These are phyloP conservation scores for Crithidia expoeki DNA, from an alignment of 208 protist species.

Conservation along the genomic window DNA sequence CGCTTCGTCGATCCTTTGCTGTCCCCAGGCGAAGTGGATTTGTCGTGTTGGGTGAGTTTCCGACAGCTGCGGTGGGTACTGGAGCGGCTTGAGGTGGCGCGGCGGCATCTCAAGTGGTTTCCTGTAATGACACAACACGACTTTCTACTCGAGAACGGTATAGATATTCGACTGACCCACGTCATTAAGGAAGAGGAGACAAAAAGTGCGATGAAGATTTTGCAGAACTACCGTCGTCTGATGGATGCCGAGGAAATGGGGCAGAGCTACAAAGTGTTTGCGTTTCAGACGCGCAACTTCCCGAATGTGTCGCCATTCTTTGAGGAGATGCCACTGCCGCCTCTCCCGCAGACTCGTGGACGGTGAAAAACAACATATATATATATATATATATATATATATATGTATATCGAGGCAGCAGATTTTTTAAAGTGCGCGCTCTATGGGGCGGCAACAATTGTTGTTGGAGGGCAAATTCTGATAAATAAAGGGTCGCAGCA, in stretches of 20 bases:
- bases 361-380: conserved; percentile 10
- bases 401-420: too few relatives aligned
- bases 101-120: conserved; percentile 85
- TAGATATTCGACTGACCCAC: conserved; percentile 85
- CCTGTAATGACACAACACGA: conserved; percentile 83
- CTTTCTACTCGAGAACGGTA: conserved; percentile 86
- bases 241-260: conserved; percentile 91
- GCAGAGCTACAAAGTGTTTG: conserved; percentile 92
- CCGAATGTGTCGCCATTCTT: conserved; percentile 88
- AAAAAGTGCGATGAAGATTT: conserved; percentile 85
- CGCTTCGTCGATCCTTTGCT: conserved; percentile 89
- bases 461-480: too few relatives aligned
- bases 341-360: conserved; percentile 32
- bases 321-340: conserved; percentile 71
- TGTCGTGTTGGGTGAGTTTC: conserved; percentile 91
- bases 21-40: conserved; percentile 92
- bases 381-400: too few relatives aligned
- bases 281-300: conserved; percentile 85
- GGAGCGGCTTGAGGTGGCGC: conserved; percentile 82
- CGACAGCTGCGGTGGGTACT: conserved; percentile 83
- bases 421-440: too few relatives aligned
- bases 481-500: too few relatives aligned
- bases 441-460: too few relatives aligned
- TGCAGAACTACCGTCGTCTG: conserved; percentile 84
- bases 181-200: conserved; percentile 91